A percentile compares a stretch with the other conserved stretches of the same genome.
phyloP scores from a whole-genome alignment of 2,329 filamentous ascomycete genomes.

The Thelonectria discophora region DNA sequence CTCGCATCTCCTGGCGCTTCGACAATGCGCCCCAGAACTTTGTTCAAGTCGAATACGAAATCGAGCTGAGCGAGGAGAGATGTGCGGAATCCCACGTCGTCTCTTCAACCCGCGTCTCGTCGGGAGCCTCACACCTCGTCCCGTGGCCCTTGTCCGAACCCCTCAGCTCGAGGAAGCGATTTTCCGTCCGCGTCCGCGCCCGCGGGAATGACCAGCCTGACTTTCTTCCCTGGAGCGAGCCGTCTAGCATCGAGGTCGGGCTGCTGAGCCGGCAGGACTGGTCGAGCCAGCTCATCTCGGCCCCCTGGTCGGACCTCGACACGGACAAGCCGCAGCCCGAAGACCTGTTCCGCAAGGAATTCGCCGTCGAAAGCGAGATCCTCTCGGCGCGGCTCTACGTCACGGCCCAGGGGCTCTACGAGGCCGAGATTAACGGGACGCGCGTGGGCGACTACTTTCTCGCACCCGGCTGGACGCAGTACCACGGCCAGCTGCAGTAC shows the following conservation, averaged over 20 bases:
- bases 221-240: constrained; percentile 27
- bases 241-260: constrained; percentile 43
- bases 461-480: constrained; percentile 61
- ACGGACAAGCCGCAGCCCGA: constrained; percentile 37
- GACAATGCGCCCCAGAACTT: constrained; percentile 20
- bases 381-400: constrained; percentile 53
- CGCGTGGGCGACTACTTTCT: constrained; percentile 51
- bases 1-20: constrained; percentile 30
- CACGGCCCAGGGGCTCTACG: constrained; percentile 56
- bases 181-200: constrained; percentile 24
- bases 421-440: constrained; percentile 55
- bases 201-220: constrained; percentile 11
- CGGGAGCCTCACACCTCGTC: constrained; percentile 20
- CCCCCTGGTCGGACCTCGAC: constrained; percentile 26
- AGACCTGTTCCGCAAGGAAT: constrained; percentile 27
- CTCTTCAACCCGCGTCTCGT: constrained; percentile 12
- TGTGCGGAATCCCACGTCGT: not conserved
- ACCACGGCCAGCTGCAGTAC: constrained; percentile 57
- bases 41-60: constrained; percentile 25
- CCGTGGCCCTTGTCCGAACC: constrained; percentile 22
- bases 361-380: constrained; percentile 8
- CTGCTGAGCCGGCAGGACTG: constrained; percentile 44
- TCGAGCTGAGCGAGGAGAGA: constrained; percentile 21
- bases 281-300: constrained; percentile 42
- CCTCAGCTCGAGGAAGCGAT: constrained; percentile 21